phyloP scores from a whole-genome alignment of 169 alveolate genomes.

The Plasmodium relictum region DNA sequence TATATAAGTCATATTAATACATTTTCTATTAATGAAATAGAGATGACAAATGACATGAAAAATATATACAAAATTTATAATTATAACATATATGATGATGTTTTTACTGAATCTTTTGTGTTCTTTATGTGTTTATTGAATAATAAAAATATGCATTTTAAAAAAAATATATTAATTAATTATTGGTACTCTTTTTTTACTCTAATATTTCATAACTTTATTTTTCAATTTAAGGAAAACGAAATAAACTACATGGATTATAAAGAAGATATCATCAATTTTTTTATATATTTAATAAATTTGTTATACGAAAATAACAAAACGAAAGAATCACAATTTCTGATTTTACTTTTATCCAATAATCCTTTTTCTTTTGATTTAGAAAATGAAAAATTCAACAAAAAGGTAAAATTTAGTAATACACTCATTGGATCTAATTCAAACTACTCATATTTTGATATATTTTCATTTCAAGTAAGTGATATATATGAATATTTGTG shows the following conservation, averaged over 20 bases:
- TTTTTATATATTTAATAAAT: slow-evolving; percentile 39
- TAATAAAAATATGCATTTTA: slow-evolving; percentile 35
- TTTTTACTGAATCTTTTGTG: slow-evolving; percentile 39
- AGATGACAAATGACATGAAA: slow-evolving; percentile 23
- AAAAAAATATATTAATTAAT: slow-evolving; percentile 29
- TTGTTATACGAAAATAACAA: slow-evolving; percentile 8
- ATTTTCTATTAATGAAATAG: slow-evolving; percentile 30
- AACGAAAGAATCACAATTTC: slow-evolving; percentile 40
- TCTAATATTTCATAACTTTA: slow-evolving; percentile 37
- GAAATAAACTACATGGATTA: slow-evolving; percentile 31
- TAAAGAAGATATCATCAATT: slow-evolving; percentile 24
- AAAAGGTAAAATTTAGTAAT: too few relatives aligned
- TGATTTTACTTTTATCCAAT: slow-evolving; percentile 13
- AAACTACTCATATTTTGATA: slow-evolving; percentile 5
- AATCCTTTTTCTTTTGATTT: slow-evolving; percentile 23
- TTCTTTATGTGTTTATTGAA: slow-evolving; percentile 49
- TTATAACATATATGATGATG: slow-evolving; percentile 26
- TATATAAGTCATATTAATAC: slow-evolving; percentile 33
- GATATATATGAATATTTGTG: slow-evolving; percentile 51
- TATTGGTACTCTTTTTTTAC: slow-evolving; percentile 50
- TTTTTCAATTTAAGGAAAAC: slow-evolving; percentile 43
- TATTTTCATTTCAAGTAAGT: slow-evolving; percentile 40
- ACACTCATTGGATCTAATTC: too few relatives aligned
- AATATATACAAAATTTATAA: slow-evolving; percentile 60
- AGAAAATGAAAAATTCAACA: too few relatives aligned